Percentiles rank a stretch among this genome's conserved stretches.
Evolutionary conservation across 2,329 filamentous ascomycete species (phyloP).

Genomic region (Celoporthe dispersa): DNA sequence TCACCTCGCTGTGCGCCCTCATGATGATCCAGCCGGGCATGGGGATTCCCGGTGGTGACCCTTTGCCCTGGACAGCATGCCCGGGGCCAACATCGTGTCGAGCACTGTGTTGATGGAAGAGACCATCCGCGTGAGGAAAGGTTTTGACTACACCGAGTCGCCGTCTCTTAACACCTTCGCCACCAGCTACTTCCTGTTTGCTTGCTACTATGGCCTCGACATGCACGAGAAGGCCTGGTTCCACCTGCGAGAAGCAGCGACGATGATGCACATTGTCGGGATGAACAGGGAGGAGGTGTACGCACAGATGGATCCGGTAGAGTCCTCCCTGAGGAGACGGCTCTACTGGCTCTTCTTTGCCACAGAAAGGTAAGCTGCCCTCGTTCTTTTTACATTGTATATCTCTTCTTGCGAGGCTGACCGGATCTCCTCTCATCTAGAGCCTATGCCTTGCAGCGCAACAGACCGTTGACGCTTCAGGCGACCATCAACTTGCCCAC

Average conservation of each 20-base stretch:
- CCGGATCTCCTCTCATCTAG: constrained; percentile 41
- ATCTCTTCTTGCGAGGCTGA: constrained; percentile 30
- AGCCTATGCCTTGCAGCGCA: constrained; percentile 73
- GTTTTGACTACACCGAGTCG: constrained; percentile 62
- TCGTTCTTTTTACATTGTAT: background rate
- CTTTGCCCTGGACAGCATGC: constrained; percentile 59
- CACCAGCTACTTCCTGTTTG: constrained; percentile 81
- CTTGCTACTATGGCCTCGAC: constrained; percentile 71
- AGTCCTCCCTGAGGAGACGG: constrained; percentile 66
- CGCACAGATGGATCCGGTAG: constrained; percentile 59
- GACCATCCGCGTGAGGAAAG: constrained; percentile 65
- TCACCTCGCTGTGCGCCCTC: constrained; percentile 68
- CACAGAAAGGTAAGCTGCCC: constrained; percentile 63
- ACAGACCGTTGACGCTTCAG: constrained; percentile 71
- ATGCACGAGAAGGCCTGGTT: constrained; percentile 80
- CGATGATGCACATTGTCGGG: constrained; percentile 64
- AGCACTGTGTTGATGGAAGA: constrained; percentile 72
- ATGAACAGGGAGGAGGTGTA: constrained; percentile 70
- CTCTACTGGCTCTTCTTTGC: constrained; percentile 76
- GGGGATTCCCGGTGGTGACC: constrained; percentile 60
- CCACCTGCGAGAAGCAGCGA: constrained; percentile 76
- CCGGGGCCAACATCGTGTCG: constrained; percentile 64
- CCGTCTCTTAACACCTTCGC: constrained; percentile 63
- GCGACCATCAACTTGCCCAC: constrained; percentile 70
- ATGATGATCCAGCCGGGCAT: constrained; percentile 73